Percentiles rank a stretch among this genome's conserved stretches.
These are phyloP conservation scores for Malus hybrid DNA, from an alignment of 331 rosid species.

Conservation along the genomic window DNA sequence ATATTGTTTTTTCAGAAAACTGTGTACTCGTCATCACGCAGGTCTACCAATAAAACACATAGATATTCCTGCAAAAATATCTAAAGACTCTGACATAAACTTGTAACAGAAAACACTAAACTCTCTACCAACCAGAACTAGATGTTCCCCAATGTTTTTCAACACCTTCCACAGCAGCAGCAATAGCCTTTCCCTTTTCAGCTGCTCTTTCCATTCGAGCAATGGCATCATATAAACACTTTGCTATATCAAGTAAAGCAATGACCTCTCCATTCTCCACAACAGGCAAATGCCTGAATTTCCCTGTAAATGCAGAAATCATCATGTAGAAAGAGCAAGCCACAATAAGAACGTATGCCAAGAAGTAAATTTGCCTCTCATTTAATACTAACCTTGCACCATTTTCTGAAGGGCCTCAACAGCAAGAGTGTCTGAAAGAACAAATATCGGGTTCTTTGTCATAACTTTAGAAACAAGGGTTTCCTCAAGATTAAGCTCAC, in stretches of 20 bases:
- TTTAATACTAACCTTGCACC: slow-evolving; percentile 77
- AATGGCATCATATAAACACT: slow-evolving; percentile 95
- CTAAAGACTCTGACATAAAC: neutral
- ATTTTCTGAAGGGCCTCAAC: slow-evolving; percentile 99
- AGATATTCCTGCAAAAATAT: neutral
- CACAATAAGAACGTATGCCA: neutral
- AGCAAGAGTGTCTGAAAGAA: slow-evolving; percentile 89
- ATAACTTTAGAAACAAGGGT: slow-evolving; percentile 87
- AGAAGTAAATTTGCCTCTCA: slow-evolving; percentile 1
- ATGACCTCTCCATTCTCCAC: slow-evolving; percentile 97
- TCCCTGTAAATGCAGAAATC: slow-evolving; percentile 51
- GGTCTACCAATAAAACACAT: neutral
- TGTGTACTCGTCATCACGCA: neutral
- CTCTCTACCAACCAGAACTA: slow-evolving; percentile 56
- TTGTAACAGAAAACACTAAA: neutral
- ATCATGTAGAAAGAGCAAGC: slow-evolving; percentile 11
- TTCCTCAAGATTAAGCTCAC: slow-evolving; percentile 66
- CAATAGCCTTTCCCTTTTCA: slow-evolving; percentile 75
- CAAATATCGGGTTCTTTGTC: slow-evolving; percentile 87
- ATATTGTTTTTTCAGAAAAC: neutral
- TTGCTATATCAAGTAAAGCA: slow-evolving; percentile 96
- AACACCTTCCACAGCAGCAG: slow-evolving; percentile 98
- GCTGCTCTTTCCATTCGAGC: slow-evolving; percentile 62
- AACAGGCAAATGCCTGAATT: slow-evolving; percentile 92
- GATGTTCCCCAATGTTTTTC: slow-evolving; percentile 88